Percentiles rank a stretch among this genome's conserved stretches.
phyloP scores from a whole-genome alignment of 2,329 filamentous ascomycete species.

The Alternaria sp. region DNA sequence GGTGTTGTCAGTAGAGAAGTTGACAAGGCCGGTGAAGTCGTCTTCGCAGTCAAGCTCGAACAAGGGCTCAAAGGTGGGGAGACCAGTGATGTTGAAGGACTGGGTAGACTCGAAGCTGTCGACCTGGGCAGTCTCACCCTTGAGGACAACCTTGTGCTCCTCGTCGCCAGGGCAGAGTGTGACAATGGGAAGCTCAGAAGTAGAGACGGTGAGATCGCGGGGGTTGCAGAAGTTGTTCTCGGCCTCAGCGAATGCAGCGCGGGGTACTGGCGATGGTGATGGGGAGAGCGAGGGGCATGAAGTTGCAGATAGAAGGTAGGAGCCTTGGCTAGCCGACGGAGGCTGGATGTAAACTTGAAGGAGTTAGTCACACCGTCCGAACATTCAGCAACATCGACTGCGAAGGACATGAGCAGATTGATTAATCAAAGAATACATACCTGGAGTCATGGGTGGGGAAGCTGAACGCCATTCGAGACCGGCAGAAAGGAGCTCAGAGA shows the following conservation, averaged over 20 bases:
- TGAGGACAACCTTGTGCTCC: slow-evolving; percentile 63
- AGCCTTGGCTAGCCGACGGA: slow-evolving; percentile 69
- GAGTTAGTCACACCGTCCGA: slow-evolving; percentile 33
- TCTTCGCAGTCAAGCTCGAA: slow-evolving; percentile 92
- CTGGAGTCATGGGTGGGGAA: slow-evolving; percentile 89
- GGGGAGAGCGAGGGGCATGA: slow-evolving; percentile 87
- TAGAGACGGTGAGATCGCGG: slow-evolving; percentile 80
- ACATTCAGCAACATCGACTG: neutral
- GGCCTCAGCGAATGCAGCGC: slow-evolving; percentile 72
- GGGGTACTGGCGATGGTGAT: slow-evolving; percentile 81
- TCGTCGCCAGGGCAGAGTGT: slow-evolving; percentile 71
- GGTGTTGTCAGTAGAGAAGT: slow-evolving; percentile 70
- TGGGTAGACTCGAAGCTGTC: slow-evolving; percentile 48
- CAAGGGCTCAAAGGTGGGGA: slow-evolving; percentile 83
- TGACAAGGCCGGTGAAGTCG: slow-evolving; percentile 80
- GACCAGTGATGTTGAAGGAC: slow-evolving; percentile 60
- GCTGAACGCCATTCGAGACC: slow-evolving; percentile 79
- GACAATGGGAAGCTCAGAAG: slow-evolving; percentile 70
- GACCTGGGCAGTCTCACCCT: slow-evolving; percentile 53
- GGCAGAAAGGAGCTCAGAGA: slow-evolving; percentile 75
- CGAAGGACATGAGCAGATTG: neutral
- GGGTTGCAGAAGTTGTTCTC: slow-evolving; percentile 92
- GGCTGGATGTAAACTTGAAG: slow-evolving; percentile 71
- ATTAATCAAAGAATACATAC: slow-evolving; percentile 63
- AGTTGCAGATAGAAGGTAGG: slow-evolving; percentile 75